These are phyloP conservation scores for Acanthamoeba culbertsoni DNA, from an alignment of 208 protist species.

Conservation along the genomic window DNA sequence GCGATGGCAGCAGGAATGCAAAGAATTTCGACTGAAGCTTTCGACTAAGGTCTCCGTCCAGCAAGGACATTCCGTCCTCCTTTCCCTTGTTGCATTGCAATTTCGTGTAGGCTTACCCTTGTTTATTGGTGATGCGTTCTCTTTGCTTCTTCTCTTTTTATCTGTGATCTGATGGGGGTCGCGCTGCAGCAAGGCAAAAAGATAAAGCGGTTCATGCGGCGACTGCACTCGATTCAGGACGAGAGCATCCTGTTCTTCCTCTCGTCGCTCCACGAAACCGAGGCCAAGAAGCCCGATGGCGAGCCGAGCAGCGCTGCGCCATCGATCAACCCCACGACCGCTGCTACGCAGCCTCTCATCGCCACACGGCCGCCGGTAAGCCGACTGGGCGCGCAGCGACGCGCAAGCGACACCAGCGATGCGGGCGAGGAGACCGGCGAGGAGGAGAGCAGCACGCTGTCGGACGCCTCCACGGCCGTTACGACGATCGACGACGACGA, in stretches of 20 bases:
- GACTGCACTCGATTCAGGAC: neutral
- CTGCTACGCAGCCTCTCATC: too few relatives aligned
- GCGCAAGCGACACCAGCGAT: neutral
- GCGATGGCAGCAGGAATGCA: neutral
- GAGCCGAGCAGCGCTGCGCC: too few relatives aligned
- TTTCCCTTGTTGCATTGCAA: neutral
- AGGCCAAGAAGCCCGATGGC: neutral
- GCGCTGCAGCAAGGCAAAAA: neutral
- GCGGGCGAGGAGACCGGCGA: neutral
- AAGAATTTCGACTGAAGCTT: neutral
- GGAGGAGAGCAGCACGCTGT: slow-evolving; percentile 40
- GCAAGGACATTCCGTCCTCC: neutral
- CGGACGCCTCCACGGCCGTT: neutral
- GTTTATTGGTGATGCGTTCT: neutral
- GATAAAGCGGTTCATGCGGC: neutral
- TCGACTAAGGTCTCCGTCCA: neutral
- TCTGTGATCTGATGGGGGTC: neutral
- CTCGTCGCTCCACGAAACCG: neutral
- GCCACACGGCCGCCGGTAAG: too few relatives aligned
- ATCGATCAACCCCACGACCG: too few relatives aligned
- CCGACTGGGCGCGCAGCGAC: too few relatives aligned
- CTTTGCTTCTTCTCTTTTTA: neutral
- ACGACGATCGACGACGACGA: neutral
- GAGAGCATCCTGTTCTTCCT: slow-evolving; percentile 44
- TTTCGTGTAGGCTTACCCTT: neutral